Evolutionary conservation across 2,329 filamentous ascomycete genomes (phyloP).

Genomic region (Venturia pyrina): DNA sequence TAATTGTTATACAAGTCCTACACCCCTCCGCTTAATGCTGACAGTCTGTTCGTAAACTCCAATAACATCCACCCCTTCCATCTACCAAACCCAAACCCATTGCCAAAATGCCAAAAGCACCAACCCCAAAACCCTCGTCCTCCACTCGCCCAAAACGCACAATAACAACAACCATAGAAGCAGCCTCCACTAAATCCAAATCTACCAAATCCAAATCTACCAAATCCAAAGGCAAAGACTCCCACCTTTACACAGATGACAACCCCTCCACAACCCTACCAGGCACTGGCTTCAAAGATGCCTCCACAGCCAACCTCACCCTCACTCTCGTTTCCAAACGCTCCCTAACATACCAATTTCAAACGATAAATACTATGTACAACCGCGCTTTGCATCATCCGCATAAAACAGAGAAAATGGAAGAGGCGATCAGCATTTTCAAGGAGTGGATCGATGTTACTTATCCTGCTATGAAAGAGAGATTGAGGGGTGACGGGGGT

Average conservation of each 20-base stretch:
- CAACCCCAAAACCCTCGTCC: neutral
- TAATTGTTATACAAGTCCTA: neutral
- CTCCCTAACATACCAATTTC: constrained; percentile 23
- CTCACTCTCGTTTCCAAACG: constrained; percentile 21
- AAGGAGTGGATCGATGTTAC: constrained; percentile 21
- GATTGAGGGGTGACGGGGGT: constrained; percentile 9
- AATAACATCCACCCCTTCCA: neutral
- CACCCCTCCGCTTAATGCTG: neutral
- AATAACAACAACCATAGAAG: neutral
- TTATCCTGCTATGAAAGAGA: constrained; percentile 19
- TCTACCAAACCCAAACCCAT: no score
- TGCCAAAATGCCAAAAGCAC: constrained; percentile 1
- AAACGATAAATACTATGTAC: constrained; percentile 24
- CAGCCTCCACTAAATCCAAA: neutral
- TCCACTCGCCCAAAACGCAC: neutral
- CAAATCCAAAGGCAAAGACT: constrained; percentile 19
- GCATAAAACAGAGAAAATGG: constrained; percentile 16
- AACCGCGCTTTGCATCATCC: constrained; percentile 21
- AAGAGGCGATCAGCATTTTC: constrained; percentile 20
- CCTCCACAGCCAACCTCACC: constrained; percentile 18
- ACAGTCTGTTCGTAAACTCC: neutral
- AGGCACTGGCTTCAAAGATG: constrained; percentile 24
- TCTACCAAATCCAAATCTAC: neutral
- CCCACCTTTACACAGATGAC: constrained; percentile 25
- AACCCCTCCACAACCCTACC: constrained; percentile 24